Evolutionary conservation across 164 flowering plant genomes (phyloP), one percentile per base, ranked within the genome.

Genomic region (Echeveria elegans): DNA sequence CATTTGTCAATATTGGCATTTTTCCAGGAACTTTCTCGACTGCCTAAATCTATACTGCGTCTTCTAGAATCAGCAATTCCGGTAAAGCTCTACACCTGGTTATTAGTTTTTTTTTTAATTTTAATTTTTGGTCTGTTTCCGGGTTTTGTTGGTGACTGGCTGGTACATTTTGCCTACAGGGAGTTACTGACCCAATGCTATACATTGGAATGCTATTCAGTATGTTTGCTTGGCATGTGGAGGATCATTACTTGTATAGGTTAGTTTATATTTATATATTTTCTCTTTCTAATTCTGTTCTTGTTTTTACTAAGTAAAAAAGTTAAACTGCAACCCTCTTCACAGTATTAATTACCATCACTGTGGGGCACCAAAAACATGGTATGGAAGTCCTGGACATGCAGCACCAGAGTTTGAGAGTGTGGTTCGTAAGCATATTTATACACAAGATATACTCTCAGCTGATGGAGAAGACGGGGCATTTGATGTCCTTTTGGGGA

Each of bases 171-270:
- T 86, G 86, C 95, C 81, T 72, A 40, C 85, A 95, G 99, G 99
- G 99, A 71, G 96, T 92, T 63, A 92, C 98, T 43, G 97, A 92
- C 59, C 99, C 98, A 40, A 94, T 94, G 99, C 92, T 94, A 58
- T 94, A 94, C 78, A 94, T 94, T 74, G 99, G 97, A 64, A 95
- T 95, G 98, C 81, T 92, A 31, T 92, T 95, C 71, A 95, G 99
- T 76, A 79, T 92, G 88, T 92, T 95, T 84, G 99, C 99, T 52
- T 95, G 99, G 97, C 99, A 95, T 68, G 99, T 95, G 69, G 99
- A 95, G 77, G 99, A 95, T 73, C 99, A 95, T 80, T 88, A 88
- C 79, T 69, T 93, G 76, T 93, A 93, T 72, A 93, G 97, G 98
- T 93, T 62, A 9, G 32, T 9, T 59, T 41, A 24, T 28, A 41